phyloP scores from a whole-genome alignment of 2,329 filamentous ascomycete species.

The Canariomyces notabilis region DNA sequence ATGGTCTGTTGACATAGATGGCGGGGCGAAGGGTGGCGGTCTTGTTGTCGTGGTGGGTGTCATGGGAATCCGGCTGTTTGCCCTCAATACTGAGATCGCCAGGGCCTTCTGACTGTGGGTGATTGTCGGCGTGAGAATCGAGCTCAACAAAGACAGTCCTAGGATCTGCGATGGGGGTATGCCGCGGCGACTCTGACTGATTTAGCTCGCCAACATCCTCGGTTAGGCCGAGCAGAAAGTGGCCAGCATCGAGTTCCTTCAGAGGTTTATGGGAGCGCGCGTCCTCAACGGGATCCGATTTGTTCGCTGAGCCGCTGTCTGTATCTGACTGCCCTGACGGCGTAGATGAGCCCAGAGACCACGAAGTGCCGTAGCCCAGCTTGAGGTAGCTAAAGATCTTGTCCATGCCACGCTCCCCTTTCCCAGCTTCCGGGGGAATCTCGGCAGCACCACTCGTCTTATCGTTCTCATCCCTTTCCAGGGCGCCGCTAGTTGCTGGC shows the following conservation, averaged over 20 bases:
- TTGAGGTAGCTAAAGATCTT: slow-evolving; percentile 61
- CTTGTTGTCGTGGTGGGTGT: slow-evolving; percentile 44
- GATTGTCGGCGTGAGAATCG: slow-evolving; percentile 37
- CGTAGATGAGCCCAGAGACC: slow-evolving; percentile 42
- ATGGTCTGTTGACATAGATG: slow-evolving; percentile 68
- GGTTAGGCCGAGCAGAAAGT: slow-evolving; percentile 65
- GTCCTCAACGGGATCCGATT: slow-evolving; percentile 6
- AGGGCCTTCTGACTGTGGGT: slow-evolving; percentile 41
- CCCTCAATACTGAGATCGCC: slow-evolving; percentile 32
- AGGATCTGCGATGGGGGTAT: slow-evolving; percentile 9
- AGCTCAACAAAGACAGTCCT: slow-evolving; percentile 56
- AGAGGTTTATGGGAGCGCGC: neutral
- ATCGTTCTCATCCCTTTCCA: neutral
- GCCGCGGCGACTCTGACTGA: slow-evolving; percentile 30
- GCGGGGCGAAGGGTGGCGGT: slow-evolving; percentile 56
- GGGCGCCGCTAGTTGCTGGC: neutral
- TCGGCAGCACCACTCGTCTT: neutral
- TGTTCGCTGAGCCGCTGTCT: neutral
- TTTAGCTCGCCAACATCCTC: slow-evolving; percentile 38
- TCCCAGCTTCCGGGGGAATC: neutral
- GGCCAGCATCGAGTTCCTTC: slow-evolving; percentile 31
- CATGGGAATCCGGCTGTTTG: slow-evolving; percentile 18
- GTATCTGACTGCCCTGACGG: slow-evolving; percentile 16
- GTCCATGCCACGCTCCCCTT: slow-evolving; percentile 42
- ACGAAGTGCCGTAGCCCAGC: slow-evolving; percentile 63